Conservation (phyloP, 2,329 filamentous ascomycete species). For the Colletotrichum paranaense region DNA sequence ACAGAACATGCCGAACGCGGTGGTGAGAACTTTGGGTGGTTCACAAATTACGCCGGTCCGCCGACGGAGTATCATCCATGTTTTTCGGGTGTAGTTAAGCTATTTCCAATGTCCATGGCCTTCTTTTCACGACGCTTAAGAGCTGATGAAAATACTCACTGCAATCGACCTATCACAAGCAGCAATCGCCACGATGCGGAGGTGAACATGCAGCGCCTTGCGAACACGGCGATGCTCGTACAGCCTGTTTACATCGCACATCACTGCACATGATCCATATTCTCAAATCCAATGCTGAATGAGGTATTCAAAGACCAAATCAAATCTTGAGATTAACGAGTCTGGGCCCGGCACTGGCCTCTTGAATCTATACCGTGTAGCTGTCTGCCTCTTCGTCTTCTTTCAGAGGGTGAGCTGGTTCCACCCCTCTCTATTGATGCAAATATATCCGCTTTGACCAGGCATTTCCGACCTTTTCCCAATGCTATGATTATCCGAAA, state of each 20-base stretch:
- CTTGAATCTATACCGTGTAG: conserved; percentile 6
- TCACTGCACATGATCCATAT: too few species aligned
- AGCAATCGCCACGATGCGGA: not conserved
- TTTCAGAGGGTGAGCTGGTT: not conserved
- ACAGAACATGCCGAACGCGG: not conserved
- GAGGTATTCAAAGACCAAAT: not conserved
- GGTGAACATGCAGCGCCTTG: not conserved
- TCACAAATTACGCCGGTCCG: not conserved
- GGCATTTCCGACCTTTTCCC: not conserved
- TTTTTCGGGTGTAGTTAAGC: not conserved
- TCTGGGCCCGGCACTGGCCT: not conserved
- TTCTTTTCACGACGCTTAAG: not conserved
- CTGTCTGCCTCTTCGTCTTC: not conserved
- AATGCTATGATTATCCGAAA: conserved; percentile 24
- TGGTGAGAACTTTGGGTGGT: too few species aligned
- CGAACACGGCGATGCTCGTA: not conserved
- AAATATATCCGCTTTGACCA: conserved; percentile 11
- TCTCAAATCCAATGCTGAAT: too few species aligned
- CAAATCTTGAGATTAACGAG: not conserved
- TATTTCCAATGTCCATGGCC: not conserved
- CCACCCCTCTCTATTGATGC: conserved; percentile 12
- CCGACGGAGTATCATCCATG: not conserved
- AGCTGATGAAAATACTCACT: not conserved
- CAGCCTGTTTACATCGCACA: too few species aligned
- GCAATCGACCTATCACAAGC: not conserved